Conservation (phyloP, 2,329 filamentous ascomycete genomes). For the Botrytis aclada region DNA sequence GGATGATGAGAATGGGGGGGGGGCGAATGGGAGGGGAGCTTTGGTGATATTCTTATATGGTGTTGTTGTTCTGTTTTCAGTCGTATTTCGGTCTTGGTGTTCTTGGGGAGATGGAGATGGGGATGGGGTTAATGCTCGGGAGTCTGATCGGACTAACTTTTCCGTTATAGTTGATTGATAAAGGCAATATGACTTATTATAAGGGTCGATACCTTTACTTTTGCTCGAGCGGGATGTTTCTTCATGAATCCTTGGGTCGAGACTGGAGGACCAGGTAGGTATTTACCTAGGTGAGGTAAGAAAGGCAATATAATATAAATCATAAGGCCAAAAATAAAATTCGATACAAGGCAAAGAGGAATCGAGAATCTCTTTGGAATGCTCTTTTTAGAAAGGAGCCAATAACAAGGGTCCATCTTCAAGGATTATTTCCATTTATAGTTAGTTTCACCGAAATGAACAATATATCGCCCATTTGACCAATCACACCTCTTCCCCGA, state of each 20-base stretch:
- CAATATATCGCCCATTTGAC: not conserved
- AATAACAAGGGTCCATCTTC: not conserved
- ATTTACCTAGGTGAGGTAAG: not conserved
- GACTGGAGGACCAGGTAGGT: not conserved
- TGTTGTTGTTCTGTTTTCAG: conserved; percentile 16
- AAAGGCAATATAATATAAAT: not conserved
- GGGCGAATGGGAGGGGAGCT: not conserved
- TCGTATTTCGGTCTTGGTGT: not conserved
- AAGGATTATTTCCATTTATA: not conserved
- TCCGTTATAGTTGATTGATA: not conserved
- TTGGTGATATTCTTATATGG: conserved; percentile 3
- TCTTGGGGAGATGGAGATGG: not conserved
- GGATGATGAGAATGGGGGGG: not conserved
- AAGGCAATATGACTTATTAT: not conserved
- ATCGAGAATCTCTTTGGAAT: conserved; percentile 10
- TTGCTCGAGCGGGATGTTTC: not conserved
- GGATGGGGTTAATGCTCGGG: not conserved
- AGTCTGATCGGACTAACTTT: not conserved
- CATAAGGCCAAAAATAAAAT: not conserved
- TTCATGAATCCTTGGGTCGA: not conserved
- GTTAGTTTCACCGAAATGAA: not conserved
- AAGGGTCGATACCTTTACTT: not conserved
- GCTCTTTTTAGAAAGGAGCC: not conserved
- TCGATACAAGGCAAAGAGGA: not conserved
- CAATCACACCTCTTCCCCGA: not conserved